phyloP scores from a whole-genome alignment of 495 filamentous ascomycete species.

The Evansstolkia leycettana region DNA sequence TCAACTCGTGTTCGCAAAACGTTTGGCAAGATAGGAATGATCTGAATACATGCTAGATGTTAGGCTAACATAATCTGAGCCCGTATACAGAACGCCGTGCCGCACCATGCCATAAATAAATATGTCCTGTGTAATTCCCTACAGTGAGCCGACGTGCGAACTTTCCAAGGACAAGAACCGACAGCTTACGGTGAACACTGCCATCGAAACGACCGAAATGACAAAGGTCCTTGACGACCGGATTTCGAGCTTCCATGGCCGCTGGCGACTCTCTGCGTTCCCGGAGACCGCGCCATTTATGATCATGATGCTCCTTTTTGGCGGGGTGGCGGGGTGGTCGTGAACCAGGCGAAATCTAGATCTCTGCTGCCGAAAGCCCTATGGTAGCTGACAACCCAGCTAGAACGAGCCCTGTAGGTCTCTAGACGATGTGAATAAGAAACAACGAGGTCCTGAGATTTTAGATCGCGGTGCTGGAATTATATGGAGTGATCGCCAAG shows the following conservation, averaged over 20 bases:
- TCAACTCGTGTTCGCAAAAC: conserved; percentile 46
- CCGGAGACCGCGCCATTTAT: not conserved
- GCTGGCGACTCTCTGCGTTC: not conserved
- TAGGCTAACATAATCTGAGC: conserved; percentile 37
- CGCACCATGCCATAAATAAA: conserved; percentile 66
- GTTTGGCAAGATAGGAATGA: conserved; percentile 71
- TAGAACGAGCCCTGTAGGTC: too few species aligned
- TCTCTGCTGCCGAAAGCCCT: too few species aligned
- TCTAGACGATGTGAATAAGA: too few species aligned
- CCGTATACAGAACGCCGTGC: conserved; percentile 51
- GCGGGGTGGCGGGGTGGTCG: not conserved
- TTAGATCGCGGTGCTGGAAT: too few species aligned
- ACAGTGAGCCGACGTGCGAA: too few species aligned
- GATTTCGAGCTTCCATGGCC: conserved; percentile 14
- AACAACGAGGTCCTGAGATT: too few species aligned
- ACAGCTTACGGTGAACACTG: conserved; percentile 37
- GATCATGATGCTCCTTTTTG: not conserved
- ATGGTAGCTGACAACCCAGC: too few species aligned
- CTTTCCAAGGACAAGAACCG: too few species aligned
- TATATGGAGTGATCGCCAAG: too few species aligned
- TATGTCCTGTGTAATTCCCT: conserved; percentile 38
- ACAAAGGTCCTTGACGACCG: conserved; percentile 32
- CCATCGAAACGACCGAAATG: conserved; percentile 36
- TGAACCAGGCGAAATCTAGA: too few species aligned
- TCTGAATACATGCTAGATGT: conserved; percentile 21